Evolutionary conservation across 192 early-diverging fungal species (phyloP).

Genomic region (Podila minutissima): DNA sequence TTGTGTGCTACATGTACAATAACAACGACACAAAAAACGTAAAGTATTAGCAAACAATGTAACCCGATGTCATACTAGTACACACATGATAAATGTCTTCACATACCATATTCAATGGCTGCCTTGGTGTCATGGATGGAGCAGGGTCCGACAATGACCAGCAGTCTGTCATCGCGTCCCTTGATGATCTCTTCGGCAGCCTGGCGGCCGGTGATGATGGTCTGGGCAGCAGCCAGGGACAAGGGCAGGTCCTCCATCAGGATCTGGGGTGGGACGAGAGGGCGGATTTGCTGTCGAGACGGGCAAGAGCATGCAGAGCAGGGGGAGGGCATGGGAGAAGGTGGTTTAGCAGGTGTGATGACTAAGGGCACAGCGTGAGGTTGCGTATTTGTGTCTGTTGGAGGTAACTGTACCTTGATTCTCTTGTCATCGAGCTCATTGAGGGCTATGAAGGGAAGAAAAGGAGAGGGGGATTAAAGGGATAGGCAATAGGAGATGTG

Average conservation of each 20-base stretch:
- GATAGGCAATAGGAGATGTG: background rate
- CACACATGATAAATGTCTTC: background rate
- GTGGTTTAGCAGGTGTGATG: background rate
- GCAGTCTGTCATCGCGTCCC: conserved; percentile 77
- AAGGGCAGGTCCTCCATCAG: conserved; percentile 91
- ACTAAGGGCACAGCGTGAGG: background rate
- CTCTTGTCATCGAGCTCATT: conserved; percentile 95
- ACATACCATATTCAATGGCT: conserved; percentile 78
- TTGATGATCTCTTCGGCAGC: conserved; percentile 72
- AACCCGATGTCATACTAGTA: conserved; percentile 27
- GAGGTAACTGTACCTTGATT: conserved; percentile 57
- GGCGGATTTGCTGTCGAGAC: conserved; percentile 63
- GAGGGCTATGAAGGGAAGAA: conserved; percentile 59
- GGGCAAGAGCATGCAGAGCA: background rate
- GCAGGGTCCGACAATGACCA: conserved; percentile 90
- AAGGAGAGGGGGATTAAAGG: background rate
- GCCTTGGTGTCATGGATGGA: conserved; percentile 85
- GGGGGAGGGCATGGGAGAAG: background rate
- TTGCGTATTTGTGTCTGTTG: background rate
- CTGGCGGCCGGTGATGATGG: conserved; percentile 74
- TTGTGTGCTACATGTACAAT: conserved; percentile 52
- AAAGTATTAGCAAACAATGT: background rate
- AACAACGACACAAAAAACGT: background rate
- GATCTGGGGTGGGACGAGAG: conserved; percentile 90
- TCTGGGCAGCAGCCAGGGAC: conserved; percentile 76